These are phyloP conservation scores for Aspergillus bertholletiae DNA, from an alignment of 495 filamentous ascomycete genomes.

Conservation along the genomic window DNA sequence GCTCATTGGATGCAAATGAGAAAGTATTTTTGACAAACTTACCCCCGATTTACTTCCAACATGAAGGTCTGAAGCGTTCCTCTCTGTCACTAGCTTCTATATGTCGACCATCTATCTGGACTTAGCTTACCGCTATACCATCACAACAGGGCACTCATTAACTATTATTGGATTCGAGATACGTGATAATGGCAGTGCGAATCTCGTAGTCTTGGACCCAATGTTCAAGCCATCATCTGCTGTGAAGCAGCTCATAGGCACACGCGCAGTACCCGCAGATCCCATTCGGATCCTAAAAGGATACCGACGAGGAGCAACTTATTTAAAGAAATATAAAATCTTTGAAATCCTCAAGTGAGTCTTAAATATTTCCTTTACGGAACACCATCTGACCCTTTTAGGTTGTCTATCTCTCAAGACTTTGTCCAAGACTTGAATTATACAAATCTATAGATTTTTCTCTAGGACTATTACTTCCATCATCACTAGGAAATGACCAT, in stretches of 20 bases:
- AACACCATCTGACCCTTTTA: conserved; percentile 7
- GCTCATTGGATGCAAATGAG: conserved; percentile 25
- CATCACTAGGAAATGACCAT: too few relatives aligned
- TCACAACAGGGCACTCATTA: conserved; percentile 71
- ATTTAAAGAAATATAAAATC: conserved; percentile 64
- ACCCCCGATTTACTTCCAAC: conserved; percentile 90
- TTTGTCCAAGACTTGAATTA: background rate
- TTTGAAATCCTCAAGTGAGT: conserved; percentile 79
- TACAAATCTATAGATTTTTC: background rate
- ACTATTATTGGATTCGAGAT: conserved; percentile 87
- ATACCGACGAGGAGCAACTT: conserved; percentile 64
- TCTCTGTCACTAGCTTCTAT: background rate
- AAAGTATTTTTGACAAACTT: conserved; percentile 66
- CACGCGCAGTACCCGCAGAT: conserved; percentile 36
- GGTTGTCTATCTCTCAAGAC: conserved; percentile 2
- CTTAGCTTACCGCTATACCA: background rate
- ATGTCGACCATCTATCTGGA: background rate
- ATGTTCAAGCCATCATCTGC: conserved; percentile 69
- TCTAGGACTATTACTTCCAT: background rate
- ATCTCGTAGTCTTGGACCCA: conserved; percentile 86
- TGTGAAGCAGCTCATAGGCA: conserved; percentile 54
- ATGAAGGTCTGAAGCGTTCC: conserved; percentile 51
- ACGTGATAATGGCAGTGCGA: conserved; percentile 57
- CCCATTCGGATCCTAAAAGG: conserved; percentile 60
- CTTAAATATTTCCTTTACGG: background rate